These are phyloP conservation scores for Sophora flavescens DNA, from an alignment of 306 rosid species.

Conservation along the genomic window DNA sequence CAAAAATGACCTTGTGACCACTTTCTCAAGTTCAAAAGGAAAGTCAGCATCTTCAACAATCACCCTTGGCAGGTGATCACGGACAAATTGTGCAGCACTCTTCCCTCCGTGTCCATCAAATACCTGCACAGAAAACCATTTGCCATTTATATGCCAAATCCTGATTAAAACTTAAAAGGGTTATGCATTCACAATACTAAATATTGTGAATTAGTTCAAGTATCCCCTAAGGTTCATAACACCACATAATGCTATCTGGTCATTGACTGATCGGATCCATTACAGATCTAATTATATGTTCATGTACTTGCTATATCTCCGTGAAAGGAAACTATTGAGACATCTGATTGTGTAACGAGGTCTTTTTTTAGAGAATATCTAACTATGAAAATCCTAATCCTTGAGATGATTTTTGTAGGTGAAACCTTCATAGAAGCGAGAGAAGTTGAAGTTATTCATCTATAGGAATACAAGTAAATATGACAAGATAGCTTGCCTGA, in stretches of 20 bases:
- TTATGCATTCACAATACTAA: neutral
- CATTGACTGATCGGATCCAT: conserved; percentile 4
- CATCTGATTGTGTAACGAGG: neutral
- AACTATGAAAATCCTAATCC: neutral
- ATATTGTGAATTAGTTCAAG: conserved; percentile 20
- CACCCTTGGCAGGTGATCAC: conserved; percentile 87
- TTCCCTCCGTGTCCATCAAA: conserved; percentile 98
- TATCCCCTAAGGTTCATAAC: conserved; percentile 1
- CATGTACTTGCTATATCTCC: conserved; percentile 13
- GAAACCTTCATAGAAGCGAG: neutral
- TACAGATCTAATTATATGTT: neutral
- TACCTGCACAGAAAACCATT: conserved; percentile 63
- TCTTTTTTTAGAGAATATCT: neutral
- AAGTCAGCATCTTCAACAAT: conserved; percentile 90
- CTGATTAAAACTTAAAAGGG: no score
- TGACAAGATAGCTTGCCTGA: no score
- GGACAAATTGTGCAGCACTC: conserved; percentile 83
- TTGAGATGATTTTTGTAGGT: neutral
- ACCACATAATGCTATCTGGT: neutral
- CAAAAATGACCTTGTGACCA: conserved; percentile 81
- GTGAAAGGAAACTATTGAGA: neutral
- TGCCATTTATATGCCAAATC: conserved; percentile 34
- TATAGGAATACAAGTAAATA: no score
- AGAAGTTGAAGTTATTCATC: neutral
- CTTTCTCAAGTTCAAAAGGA: conserved; percentile 91